A percentile compares a stretch with the other conserved stretches of the same genome.
These are phyloP conservation scores for Calonectria pseudoreteaudii DNA, from an alignment of 2,329 filamentous ascomycete species.

Conservation along the genomic window DNA sequence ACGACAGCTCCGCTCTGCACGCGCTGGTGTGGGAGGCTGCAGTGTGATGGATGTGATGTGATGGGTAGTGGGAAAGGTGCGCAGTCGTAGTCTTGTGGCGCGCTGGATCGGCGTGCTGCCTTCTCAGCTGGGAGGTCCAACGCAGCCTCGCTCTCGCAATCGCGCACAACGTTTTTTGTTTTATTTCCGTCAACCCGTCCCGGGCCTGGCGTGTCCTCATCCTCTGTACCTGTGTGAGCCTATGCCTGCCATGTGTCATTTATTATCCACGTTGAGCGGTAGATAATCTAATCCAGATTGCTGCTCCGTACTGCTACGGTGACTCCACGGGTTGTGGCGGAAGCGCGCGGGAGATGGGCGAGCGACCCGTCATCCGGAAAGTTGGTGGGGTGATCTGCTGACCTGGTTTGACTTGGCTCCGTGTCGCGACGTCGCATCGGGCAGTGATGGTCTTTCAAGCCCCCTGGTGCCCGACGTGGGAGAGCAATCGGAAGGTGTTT, in stretches of 20 bases:
- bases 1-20: not conserved
- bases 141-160: not conserved
- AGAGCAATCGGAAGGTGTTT: not conserved
- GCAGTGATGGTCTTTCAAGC: not conserved
- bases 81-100: not conserved
- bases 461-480: not conserved
- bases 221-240: not conserved
- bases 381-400: slow-evolving; percentile 2
- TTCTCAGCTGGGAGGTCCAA: not conserved
- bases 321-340: not conserved
- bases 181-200: too few relatives aligned
- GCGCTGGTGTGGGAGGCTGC: not conserved
- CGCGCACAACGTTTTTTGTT: not conserved
- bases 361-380: not conserved
- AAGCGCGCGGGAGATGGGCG: not conserved
- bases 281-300: not conserved
- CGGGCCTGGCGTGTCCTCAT: not conserved
- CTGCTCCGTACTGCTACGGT: not conserved
- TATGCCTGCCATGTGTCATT: not conserved
- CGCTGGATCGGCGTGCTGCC: slow-evolving; percentile 6
- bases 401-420: not conserved
- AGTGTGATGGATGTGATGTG: not conserved
- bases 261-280: not conserved
- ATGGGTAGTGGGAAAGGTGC: not conserved
- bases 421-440: not conserved